These are phyloP conservation scores for Pezicula radicicola DNA, from an alignment of 2,329 filamentous ascomycete genomes.

Conservation along the genomic window DNA sequence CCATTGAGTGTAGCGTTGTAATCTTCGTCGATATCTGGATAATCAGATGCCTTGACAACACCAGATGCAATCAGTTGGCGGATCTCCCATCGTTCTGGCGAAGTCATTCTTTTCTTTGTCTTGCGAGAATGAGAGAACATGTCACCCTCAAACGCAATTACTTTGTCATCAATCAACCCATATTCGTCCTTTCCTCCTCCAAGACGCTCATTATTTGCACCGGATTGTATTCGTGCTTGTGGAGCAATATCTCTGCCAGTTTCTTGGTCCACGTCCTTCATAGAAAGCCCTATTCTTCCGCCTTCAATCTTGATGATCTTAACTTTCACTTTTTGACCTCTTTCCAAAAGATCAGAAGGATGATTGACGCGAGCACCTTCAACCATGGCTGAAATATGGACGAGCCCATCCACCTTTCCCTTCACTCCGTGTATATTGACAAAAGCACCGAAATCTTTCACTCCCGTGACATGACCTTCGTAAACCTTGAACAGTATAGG, in stretches of 20 bases:
- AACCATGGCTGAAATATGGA: conserved; percentile 87
- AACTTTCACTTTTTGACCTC: conserved; percentile 83
- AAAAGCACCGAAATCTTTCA: conserved; percentile 96
- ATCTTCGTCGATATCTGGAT: conserved; percentile 91
- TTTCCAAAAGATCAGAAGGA: conserved; percentile 80
- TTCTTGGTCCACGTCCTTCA: conserved; percentile 95
- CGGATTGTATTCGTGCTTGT: conserved; percentile 75
- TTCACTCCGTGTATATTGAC: conserved; percentile 85
- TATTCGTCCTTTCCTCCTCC: conserved; percentile 64
- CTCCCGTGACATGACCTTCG: conserved; percentile 80
- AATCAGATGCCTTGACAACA: conserved; percentile 87
- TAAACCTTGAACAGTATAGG: conserved; percentile 87
- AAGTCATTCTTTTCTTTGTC: conserved; percentile 90
- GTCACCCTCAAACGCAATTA: conserved; percentile 63
- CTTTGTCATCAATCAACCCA: conserved; percentile 42
- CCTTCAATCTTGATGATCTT: conserved; percentile 89
- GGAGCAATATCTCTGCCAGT: conserved; percentile 82
- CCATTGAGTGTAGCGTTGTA: conserved; percentile 85
- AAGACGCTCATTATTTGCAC: conserved; percentile 83
- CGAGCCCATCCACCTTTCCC: conserved; percentile 87
- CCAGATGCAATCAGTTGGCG: conserved; percentile 94
- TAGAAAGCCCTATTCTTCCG: conserved; percentile 79
- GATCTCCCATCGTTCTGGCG: conserved; percentile 96
- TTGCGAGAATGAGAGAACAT: conserved; percentile 48
- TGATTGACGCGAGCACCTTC: conserved; percentile 86